Conservation (phyloP, 1,284 basidiomycete species). For the Heterobasidion occidentale region DNA sequence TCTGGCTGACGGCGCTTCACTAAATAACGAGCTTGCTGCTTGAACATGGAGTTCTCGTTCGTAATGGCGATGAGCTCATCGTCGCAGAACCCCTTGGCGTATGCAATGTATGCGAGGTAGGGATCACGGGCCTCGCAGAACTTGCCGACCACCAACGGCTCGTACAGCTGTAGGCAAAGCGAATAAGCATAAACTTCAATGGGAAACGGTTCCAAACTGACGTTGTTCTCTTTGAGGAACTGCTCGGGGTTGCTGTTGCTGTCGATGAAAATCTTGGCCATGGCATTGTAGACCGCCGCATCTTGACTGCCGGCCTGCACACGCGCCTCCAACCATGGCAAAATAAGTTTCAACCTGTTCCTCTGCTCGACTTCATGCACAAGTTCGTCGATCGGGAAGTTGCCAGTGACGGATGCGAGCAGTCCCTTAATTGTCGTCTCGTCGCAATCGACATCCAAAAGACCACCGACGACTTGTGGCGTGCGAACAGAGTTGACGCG, state of each 20-base stretch:
- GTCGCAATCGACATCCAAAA: conserved; percentile 98
- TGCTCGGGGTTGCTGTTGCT: conserved; percentile 97
- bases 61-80: conserved; percentile 97
- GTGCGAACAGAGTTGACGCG: conserved; percentile 96
- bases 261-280: conserved; percentile 98
- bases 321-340: conserved; percentile 94
- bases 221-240: conserved; percentile 98
- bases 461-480: conserved; percentile 96
- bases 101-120: conserved; percentile 98
- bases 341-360: conserved; percentile 93
- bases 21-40: conserved; percentile 97
- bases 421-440: conserved; percentile 94
- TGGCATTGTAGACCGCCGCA: conserved; percentile 89
- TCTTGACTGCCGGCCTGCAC: conserved; percentile 93
- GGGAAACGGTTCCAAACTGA: conserved; percentile 27
- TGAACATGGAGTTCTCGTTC: conserved; percentile 99
- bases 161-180: conserved; percentile 63
- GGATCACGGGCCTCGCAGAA: conserved; percentile 99
- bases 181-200: not conserved
- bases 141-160: conserved; percentile 94
- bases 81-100: conserved; percentile 99
- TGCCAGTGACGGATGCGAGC: conserved; percentile 90
- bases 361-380: conserved; percentile 96
- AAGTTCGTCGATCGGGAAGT: conserved; percentile 96
- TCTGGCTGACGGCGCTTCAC: conserved; percentile 95